phyloP scores from a whole-genome alignment of 2,329 filamentous ascomycete genomes.

The Myotisia sp. region DNA sequence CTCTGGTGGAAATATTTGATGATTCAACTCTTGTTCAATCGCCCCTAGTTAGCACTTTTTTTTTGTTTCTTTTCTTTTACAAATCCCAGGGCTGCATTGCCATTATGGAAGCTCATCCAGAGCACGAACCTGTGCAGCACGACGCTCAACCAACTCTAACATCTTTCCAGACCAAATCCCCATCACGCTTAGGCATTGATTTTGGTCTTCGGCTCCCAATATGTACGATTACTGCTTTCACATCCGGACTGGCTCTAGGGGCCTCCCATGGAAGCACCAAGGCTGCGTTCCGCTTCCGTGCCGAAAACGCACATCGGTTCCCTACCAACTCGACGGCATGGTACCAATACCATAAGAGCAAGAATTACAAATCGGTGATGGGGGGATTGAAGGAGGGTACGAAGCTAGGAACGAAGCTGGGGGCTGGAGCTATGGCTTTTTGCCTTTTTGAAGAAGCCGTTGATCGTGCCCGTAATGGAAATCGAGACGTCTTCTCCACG shows the following conservation, averaged over 20 bases:
- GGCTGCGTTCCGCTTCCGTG: slow-evolving; percentile 71
- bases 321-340: slow-evolving; percentile 71
- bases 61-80: too few relatives aligned
- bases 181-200: slow-evolving; percentile 45
- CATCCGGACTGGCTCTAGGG: slow-evolving; percentile 57
- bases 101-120: neutral
- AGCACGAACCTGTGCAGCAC: neutral
- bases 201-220: slow-evolving; percentile 52
- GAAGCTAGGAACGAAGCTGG: slow-evolving; percentile 56
- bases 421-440: slow-evolving; percentile 60
- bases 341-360: slow-evolving; percentile 98
- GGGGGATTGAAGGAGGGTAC: slow-evolving; percentile 67
- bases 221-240: slow-evolving; percentile 48
- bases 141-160: slow-evolving; percentile 9
- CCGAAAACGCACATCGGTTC: slow-evolving; percentile 89
- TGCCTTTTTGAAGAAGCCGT: slow-evolving; percentile 74
- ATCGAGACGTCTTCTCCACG: slow-evolving; percentile 65
- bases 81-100: too few relatives aligned
- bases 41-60: too few relatives aligned
- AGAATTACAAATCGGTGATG: slow-evolving; percentile 76
- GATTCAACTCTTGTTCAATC: too few relatives aligned
- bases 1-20: too few relatives aligned
- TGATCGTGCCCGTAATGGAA: slow-evolving; percentile 46
- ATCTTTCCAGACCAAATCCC: slow-evolving; percentile 24
- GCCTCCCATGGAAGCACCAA: slow-evolving; percentile 57